phyloP scores from a whole-genome alignment of 352 stramenopile species.

The Phytophthora tubulina region DNA sequence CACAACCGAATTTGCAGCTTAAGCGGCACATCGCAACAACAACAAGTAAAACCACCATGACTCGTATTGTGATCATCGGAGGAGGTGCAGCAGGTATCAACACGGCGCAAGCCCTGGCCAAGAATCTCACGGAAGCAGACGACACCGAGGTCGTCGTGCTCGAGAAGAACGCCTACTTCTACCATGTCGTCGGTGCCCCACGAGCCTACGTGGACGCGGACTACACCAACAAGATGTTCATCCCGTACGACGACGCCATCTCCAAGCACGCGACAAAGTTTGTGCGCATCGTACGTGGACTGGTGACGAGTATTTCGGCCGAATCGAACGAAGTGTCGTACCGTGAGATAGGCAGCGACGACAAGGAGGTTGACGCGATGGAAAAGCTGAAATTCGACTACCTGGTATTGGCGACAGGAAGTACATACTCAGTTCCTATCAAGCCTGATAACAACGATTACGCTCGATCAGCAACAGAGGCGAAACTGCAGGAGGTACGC shows the following conservation, averaged over 20 bases:
- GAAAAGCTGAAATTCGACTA: conserved; percentile 67
- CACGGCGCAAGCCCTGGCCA: conserved; percentile 50
- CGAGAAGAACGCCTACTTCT: conserved; percentile 66
- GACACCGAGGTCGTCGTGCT: conserved; percentile 62
- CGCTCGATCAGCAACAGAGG: conserved; percentile 38
- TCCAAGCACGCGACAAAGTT: conserved; percentile 42
- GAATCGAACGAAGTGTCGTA: conserved; percentile 53
- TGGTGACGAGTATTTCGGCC: conserved; percentile 44
- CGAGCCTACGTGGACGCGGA: conserved; percentile 62
- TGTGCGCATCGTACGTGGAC: conserved; percentile 50
- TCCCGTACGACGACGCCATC: conserved; percentile 74
- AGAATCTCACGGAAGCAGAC: conserved; percentile 46
- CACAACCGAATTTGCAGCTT: conserved; percentile 10
- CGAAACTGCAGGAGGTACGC: conserved; percentile 50
- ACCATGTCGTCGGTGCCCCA: conserved; percentile 55
- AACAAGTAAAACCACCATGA: conserved; percentile 25
- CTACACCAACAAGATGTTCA: conserved; percentile 69
- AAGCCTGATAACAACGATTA: conserved; percentile 49
- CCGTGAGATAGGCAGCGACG: conserved; percentile 37
- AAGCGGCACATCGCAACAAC: not conserved
- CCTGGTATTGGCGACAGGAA: conserved; percentile 69
- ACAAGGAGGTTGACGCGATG: conserved; percentile 36
- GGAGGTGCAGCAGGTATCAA: conserved; percentile 64
- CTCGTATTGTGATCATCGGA: conserved; percentile 66
- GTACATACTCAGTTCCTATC: conserved; percentile 64